Base-by-base conservation (phyloP, 1,284 basidiomycete genomes). In the Cryptococcus floricola region DNA sequence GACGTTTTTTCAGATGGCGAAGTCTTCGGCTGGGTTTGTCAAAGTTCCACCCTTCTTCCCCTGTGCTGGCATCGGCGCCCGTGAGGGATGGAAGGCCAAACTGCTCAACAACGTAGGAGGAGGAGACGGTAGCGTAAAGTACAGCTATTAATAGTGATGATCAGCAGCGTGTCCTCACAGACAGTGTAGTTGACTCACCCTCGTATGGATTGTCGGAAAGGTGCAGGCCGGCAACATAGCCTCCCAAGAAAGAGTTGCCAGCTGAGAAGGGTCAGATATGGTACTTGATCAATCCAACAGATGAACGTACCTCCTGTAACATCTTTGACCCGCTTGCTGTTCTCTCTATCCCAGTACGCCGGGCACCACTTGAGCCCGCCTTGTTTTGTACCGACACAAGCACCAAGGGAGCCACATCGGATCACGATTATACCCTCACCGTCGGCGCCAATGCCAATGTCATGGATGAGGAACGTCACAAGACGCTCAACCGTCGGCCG, bases 61-160 rank as follows among this genome's bases (percentile, higher is more conserved):
- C 48, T 42, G 34, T 52, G 39, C 13, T 9, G n/a, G 19, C n/a
- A 12, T 27, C 37, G 16, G 16, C 16, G 18, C 14, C 31, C 14
- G 12, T 39, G 14, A 66, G 56, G 5, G 16, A 25, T 4, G 74
- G 74, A 2, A 73, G 55, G 18, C 74, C 72, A 43, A 66, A 54
- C 56, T 74, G 74, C 57, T 76, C 66, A 13, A 74, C 68, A 3
- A 70, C 61, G 49, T 73, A 76, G 12, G 74, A 76, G 2, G 72
- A 62, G 1, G 74, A 70, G 34, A 74, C 64, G 10, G 66, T 69
- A 7, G 53, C 74, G 62, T 71, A 71, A 16, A 72, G 52, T 1
- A 61, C 56, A 13, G 73, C 73, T 67, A 41, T 4, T 0, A 34
- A 46, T 25, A 10, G 18, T 23, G 23, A 23, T 23, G 16, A 48